Evolutionary conservation across 2,329 filamentous ascomycete species (phyloP).

Genomic region (Colletotrichum plurivorum): DNA sequence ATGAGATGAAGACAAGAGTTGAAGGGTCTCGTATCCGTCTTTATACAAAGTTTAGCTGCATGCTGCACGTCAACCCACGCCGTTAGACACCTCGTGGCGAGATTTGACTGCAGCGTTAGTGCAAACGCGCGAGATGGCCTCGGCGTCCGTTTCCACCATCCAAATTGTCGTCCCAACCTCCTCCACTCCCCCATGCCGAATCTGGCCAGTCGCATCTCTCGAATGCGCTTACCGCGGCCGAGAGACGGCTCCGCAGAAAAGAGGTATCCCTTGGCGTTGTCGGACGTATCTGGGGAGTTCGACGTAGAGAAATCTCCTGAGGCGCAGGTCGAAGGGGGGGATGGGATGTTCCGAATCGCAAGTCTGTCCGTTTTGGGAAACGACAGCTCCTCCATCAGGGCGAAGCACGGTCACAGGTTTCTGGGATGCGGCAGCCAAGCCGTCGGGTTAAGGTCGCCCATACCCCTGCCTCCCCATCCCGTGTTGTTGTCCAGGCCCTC

Average conservation of each 20-base stretch:
- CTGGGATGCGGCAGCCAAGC: constrained; percentile 29
- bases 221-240: not conserved
- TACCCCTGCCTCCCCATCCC: not conserved
- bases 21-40: constrained; percentile 16
- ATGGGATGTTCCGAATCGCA: constrained; percentile 32
- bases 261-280: constrained; percentile 22
- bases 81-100: constrained; percentile 15
- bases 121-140: constrained; percentile 10
- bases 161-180: constrained; percentile 23
- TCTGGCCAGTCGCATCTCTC: constrained; percentile 31
- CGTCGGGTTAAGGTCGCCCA: constrained; percentile 10
- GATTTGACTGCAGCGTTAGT: constrained; percentile 14
- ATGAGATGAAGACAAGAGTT: constrained; percentile 17
- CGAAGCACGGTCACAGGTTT: constrained; percentile 32
- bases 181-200: not conserved
- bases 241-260: constrained; percentile 11
- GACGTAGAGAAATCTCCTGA: constrained; percentile 10
- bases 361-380: constrained; percentile 41
- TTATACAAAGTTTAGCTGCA: constrained; percentile 31
- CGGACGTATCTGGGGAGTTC: constrained; percentile 25
- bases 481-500: not conserved
- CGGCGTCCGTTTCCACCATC: constrained; percentile 21
- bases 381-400: constrained; percentile 7
- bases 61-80: constrained; percentile 8
- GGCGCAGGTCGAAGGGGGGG: constrained; percentile 13